Percentiles rank a stretch among this genome's conserved stretches.
phyloP scores from a whole-genome alignment of 2,329 filamentous ascomycete species.

The Alternaria consortialis region DNA sequence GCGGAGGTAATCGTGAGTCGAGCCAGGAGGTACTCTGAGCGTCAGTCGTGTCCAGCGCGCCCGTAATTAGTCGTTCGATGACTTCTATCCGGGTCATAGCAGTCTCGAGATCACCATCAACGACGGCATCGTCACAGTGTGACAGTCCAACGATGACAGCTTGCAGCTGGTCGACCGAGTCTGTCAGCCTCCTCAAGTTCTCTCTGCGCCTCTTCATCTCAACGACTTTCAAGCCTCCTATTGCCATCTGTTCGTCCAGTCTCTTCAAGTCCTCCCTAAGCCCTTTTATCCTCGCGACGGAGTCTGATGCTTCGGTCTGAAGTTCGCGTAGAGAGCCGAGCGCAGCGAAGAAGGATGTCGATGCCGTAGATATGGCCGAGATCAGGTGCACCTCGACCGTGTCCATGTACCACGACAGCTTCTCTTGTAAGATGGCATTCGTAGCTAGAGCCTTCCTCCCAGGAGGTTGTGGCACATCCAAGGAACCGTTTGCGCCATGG shows the following conservation, averaged over 20 bases:
- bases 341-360: constrained; percentile 94
- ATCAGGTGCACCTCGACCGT: constrained; percentile 98
- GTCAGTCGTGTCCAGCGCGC: constrained; percentile 63
- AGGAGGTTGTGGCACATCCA: constrained; percentile 63
- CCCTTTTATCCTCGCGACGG: constrained; percentile 83
- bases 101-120: constrained; percentile 81
- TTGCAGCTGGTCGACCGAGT: constrained; percentile 83
- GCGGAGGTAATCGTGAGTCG: constrained; percentile 47
- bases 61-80: constrained; percentile 81
- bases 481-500: constrained; percentile 66
- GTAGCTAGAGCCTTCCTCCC: constrained; percentile 87
- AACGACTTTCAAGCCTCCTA: constrained; percentile 84
- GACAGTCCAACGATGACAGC: constrained; percentile 78
- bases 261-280: constrained; percentile 80
- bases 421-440: constrained; percentile 97
- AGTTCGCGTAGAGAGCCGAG: constrained; percentile 89
- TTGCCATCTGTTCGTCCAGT: constrained; percentile 86
- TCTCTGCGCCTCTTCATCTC: constrained; percentile 82
- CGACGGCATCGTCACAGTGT: constrained; percentile 81
- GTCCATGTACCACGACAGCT: constrained; percentile 99
- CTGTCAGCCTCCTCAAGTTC: constrained; percentile 82
- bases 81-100: constrained; percentile 80
- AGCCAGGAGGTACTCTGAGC: constrained; percentile 44
- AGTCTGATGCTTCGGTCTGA: constrained; percentile 90
- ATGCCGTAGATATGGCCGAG: constrained; percentile 93